Percentiles rank a stretch among this genome's conserved stretches.
Evolutionary conservation across 176 grass and related monocot species (phyloP).

Genomic region (Tillandsia fasciculata): DNA sequence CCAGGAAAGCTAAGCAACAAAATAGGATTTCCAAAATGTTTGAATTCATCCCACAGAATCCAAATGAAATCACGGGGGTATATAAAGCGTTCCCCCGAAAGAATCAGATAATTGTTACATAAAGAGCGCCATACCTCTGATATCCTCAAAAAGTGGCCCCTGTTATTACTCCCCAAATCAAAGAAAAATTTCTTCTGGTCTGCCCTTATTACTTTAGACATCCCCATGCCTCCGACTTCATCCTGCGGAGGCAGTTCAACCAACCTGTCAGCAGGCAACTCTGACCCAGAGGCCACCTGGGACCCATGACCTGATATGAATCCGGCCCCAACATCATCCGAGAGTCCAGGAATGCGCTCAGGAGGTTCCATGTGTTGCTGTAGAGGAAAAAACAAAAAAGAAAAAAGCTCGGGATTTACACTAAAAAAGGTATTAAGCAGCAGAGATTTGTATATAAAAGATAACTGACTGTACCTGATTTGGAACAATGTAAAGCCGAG

Average conservation of each 20-base stretch:
- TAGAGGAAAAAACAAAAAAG: constrained; percentile 6
- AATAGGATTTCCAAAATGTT: no score
- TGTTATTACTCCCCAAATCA: constrained; percentile 89
- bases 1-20: no score
- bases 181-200: constrained; percentile 99
- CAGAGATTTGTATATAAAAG: not conserved
- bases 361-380: constrained; percentile 84
- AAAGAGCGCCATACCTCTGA: constrained; percentile 59
- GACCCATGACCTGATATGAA: constrained; percentile 90
- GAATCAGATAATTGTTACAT: not conserved
- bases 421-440: not conserved
- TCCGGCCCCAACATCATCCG: constrained; percentile 97
- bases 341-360: constrained; percentile 68
- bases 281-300: constrained; percentile 52
- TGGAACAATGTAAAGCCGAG: constrained; percentile 51
- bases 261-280: constrained; percentile 60
- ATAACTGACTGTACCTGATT: constrained; percentile 47
- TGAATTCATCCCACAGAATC: no score
- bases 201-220: constrained; percentile 94
- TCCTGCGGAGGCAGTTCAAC: constrained; percentile 79
- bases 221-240: constrained; percentile 70
- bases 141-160: constrained; percentile 93
- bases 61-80: no score
- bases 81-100: not conserved
- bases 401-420: constrained; percentile 1